Conservation (phyloP, 768 basidiomycete genomes). For the Suillus subalutaceus region DNA sequence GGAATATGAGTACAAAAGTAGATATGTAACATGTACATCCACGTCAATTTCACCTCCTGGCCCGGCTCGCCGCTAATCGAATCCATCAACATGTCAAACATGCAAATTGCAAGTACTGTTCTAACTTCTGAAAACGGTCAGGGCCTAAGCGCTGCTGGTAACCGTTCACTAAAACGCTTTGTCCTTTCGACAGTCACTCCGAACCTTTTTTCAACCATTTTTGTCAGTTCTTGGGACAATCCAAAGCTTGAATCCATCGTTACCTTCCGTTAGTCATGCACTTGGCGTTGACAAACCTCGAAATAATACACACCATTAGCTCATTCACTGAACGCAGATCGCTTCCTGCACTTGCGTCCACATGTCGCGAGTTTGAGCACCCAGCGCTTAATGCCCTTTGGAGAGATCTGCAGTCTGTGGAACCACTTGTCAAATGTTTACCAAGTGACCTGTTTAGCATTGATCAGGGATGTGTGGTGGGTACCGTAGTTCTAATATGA, state of each 20-base stretch:
- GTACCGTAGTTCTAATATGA: too few species aligned
- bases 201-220: too few species aligned
- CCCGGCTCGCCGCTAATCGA: too few species aligned
- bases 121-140: too few species aligned
- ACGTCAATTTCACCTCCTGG: too few species aligned
- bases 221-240: neutral
- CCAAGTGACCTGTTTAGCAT: neutral
- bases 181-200: too few species aligned
- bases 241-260: neutral
- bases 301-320: neutral
- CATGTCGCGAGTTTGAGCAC: neutral
- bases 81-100: too few species aligned
- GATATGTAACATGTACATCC: too few species aligned
- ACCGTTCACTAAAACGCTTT: too few species aligned
- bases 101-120: too few species aligned
- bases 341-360: neutral
- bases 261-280: neutral
- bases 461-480: neutral
- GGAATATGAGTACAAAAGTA: too few species aligned
- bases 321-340: neutral
- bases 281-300: neutral
- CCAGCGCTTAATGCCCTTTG: neutral
- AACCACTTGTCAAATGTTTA: neutral
- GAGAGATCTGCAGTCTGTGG: neutral
- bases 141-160: too few species aligned